A percentile compares a stretch with the other conserved stretches of the same genome.
Conservation (phyloP, 2,329 filamentous ascomycete genomes). For the Colletotrichum cereale region DNA sequence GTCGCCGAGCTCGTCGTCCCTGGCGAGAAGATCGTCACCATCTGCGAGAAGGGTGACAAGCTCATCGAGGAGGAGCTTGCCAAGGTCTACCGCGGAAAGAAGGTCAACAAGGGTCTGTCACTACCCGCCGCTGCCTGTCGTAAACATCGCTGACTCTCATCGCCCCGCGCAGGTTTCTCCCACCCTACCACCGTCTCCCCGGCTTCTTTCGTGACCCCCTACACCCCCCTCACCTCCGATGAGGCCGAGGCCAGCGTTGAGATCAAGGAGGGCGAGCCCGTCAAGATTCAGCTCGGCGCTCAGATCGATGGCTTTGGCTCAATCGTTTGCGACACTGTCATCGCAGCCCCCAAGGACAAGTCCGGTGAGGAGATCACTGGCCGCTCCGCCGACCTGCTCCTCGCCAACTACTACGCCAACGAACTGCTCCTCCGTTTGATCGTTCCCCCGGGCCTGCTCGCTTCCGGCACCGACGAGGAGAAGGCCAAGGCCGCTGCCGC, state of each 20-base stretch:
- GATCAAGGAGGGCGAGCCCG: conserved; percentile 85
- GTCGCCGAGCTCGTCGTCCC: conserved; percentile 81
- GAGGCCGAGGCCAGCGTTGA: conserved; percentile 83
- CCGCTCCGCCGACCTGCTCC: conserved; percentile 85
- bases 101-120: conserved; percentile 85
- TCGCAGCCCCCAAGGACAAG: conserved; percentile 75
- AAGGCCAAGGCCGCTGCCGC: conserved; percentile 89
- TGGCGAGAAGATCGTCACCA: conserved; percentile 90
- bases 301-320: conserved; percentile 98
- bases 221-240: conserved; percentile 92
- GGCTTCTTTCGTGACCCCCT: conserved; percentile 93
- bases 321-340: conserved; percentile 93
- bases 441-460: conserved; percentile 88
- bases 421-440: conserved; percentile 93
- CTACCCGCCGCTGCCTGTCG: conserved; percentile 17
- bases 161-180: conserved; percentile 74
- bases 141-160: conserved; percentile 38
- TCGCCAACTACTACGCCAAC: conserved; percentile 95
- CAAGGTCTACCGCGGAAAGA: conserved; percentile 99
- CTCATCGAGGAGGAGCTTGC: conserved; percentile 91
- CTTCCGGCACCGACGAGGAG: conserved; percentile 89
- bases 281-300: conserved; percentile 99
- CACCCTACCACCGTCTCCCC: conserved; percentile 97
- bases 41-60: conserved; percentile 97
- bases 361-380: conserved; percentile 76